Percentiles rank a stretch among this genome's conserved stretches.
Evolutionary conservation across 148 eudicot genomes (phyloP).

Genomic region (Rhododendron ovatum): DNA sequence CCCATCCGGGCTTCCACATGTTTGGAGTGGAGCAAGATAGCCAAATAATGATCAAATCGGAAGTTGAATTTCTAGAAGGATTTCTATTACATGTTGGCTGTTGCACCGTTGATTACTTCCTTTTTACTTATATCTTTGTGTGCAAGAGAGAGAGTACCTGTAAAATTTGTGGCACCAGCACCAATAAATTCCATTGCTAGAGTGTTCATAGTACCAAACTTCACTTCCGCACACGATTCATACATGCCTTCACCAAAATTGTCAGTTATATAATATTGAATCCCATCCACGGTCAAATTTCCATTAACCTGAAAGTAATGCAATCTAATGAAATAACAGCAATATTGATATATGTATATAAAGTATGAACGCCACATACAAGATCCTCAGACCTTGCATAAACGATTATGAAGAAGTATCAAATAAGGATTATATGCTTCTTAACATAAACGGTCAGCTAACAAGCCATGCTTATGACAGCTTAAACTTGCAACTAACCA

Average conservation of each 20-base stretch:
- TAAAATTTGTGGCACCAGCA: constrained; percentile 85
- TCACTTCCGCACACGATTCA: constrained; percentile 94
- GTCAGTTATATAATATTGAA: constrained; percentile 73
- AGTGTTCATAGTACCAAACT: constrained; percentile 92
- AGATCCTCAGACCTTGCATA: neutral
- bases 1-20: neutral
- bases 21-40: neutral
- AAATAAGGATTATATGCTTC: neutral
- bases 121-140: neutral
- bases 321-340: constrained; percentile 11
- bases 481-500: neutral
- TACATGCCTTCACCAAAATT: constrained; percentile 82
- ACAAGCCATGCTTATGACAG: neutral
- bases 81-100: neutral
- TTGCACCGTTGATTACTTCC: neutral
- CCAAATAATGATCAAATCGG: neutral
- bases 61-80: neutral
- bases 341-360: neutral
- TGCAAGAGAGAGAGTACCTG: constrained; percentile 39
- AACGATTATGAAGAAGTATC: neutral
- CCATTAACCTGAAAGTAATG: constrained; percentile 56
- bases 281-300: constrained; percentile 78
- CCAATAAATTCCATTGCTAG: constrained; percentile 88
- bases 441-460: neutral
- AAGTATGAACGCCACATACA: neutral